Conservation (phyloP, 495 filamentous ascomycete species). For the Tuber calosporum region DNA sequence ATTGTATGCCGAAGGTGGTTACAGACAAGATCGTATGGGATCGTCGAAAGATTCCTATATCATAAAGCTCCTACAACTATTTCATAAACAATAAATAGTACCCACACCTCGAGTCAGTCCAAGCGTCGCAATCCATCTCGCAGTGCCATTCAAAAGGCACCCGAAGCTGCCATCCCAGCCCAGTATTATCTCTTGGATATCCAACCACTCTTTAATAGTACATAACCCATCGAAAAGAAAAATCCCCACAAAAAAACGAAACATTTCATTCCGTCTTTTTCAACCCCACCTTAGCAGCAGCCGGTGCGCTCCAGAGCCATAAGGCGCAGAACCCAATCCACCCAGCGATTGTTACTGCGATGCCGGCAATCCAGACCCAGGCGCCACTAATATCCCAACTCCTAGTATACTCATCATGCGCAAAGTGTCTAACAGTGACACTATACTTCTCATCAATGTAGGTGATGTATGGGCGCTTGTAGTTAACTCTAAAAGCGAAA, state of each 20-base stretch:
- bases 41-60: constrained; percentile 1
- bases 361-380: constrained; percentile 92
- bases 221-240: constrained; percentile 2
- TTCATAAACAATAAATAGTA: constrained; percentile 1
- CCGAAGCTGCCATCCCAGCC: not conserved
- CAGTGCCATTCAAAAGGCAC: not conserved
- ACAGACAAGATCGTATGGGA: constrained; percentile 51
- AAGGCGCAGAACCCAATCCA: constrained; percentile 78
- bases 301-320: constrained; percentile 82
- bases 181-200: not conserved
- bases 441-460: constrained; percentile 89
- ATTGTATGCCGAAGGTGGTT: constrained; percentile 72
- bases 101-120: not conserved
- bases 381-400: constrained; percentile 83
- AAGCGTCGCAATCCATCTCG: not conserved
- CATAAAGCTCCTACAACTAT: not conserved
- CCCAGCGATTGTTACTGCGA: constrained; percentile 71
- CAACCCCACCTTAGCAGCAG: constrained; percentile 43
- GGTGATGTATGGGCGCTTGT: constrained; percentile 86
- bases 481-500: constrained; percentile 93
- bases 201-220: not conserved
- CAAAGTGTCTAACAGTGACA: constrained; percentile 89
- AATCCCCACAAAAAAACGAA: not conserved
- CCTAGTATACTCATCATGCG: constrained; percentile 91
- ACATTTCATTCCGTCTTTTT: constrained; percentile 65